Evolutionary conservation across 2,329 filamentous ascomycete species (phyloP).

Genomic region (Penicillium hordei): DNA sequence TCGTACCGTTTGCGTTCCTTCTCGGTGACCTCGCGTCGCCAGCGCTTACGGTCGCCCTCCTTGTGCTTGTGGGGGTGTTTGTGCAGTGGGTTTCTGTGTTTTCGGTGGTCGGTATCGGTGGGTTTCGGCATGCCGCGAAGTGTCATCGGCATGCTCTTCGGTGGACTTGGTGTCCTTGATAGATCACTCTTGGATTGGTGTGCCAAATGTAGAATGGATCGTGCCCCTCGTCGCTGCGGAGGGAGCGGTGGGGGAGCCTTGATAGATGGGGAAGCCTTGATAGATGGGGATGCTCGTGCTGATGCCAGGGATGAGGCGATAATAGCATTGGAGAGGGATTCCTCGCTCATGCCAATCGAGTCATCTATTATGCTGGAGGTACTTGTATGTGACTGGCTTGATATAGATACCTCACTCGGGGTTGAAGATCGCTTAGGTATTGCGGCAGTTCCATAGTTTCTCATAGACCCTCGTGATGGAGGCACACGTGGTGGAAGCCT

Average conservation of each 20-base stretch:
- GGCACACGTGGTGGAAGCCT: constrained; percentile 28
- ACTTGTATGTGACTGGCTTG: constrained; percentile 26
- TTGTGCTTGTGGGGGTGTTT: constrained; percentile 51
- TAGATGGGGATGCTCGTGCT: constrained; percentile 40
- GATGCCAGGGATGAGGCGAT: constrained; percentile 50
- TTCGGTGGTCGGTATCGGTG: constrained; percentile 35
- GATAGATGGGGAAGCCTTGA: constrained; percentile 39
- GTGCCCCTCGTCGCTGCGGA: constrained; percentile 39
- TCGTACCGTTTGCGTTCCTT: constrained; percentile 51
- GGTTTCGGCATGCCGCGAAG: constrained; percentile 41
- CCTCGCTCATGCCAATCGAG: constrained; percentile 32
- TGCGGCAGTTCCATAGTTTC: constrained; percentile 11
- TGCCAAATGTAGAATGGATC: constrained; percentile 37
- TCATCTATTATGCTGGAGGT: constrained; percentile 28
- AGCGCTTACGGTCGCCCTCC: constrained; percentile 49
- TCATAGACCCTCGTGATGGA: constrained; percentile 13
- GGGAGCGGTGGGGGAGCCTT: constrained; percentile 40
- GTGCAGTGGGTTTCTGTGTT: constrained; percentile 39
- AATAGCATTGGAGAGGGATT: constrained; percentile 48
- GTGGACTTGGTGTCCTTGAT: constrained; percentile 37
- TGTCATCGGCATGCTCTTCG: constrained; percentile 43
- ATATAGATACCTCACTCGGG: constrained; percentile 29
- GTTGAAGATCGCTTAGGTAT: constrained; percentile 23
- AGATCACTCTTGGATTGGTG: constrained; percentile 32
- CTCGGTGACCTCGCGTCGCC: constrained; percentile 46